Conservation (phyloP, 306 rosid species). For the Pyrus communis region DNA sequence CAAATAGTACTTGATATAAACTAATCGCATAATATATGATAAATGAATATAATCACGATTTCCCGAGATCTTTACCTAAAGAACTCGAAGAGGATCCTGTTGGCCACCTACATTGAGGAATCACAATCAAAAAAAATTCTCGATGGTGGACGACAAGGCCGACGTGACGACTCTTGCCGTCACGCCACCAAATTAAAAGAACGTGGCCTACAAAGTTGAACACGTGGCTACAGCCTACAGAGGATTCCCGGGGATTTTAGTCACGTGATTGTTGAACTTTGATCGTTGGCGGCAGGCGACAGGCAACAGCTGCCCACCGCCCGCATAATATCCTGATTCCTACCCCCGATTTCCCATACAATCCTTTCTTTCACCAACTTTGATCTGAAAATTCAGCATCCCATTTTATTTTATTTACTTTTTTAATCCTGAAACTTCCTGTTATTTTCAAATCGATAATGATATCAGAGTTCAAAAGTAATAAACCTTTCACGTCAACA, state of each 20-base stretch:
- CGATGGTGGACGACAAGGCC: background rate
- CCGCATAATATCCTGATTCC: background rate
- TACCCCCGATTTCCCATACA: background rate
- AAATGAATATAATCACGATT: fast-evolving
- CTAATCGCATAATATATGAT: fast-evolving
- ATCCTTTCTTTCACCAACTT: background rate
- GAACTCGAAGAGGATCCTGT: too few species aligned
- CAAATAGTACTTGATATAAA: fast-evolving
- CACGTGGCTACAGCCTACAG: background rate
- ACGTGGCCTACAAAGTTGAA: background rate
- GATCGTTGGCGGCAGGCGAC: background rate
- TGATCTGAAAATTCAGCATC: background rate
- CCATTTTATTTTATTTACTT: background rate
- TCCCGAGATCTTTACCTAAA: fast-evolving
- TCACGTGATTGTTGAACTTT: background rate
- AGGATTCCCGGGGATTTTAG: background rate
- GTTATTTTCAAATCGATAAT: background rate
- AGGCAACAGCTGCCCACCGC: background rate
- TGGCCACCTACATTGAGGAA: too few species aligned
- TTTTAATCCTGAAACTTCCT: background rate
- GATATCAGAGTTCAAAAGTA: too few species aligned
- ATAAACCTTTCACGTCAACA: background rate
- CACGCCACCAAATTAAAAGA: background rate
- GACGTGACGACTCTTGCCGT: background rate
- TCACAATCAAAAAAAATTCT: background rate